Evolutionary conservation across 495 filamentous ascomycete species (phyloP), one percentile per base, ranked within the genome.

Genomic region (Penicillium atrosanguineum): DNA sequence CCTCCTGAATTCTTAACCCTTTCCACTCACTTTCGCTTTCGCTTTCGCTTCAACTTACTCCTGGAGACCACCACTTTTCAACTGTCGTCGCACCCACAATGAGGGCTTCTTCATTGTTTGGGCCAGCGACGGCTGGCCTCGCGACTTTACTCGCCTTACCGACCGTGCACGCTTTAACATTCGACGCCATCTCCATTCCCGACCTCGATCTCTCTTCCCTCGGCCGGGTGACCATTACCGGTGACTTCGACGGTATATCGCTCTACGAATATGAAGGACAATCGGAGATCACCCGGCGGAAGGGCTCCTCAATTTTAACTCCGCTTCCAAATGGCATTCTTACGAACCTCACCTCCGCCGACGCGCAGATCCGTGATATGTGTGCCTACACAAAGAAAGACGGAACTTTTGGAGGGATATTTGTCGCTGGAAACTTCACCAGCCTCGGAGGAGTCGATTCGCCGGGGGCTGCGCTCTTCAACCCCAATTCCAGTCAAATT

Each of bases 381-480:
- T 97, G 95, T 72, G 73, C 87, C 18, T 92, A 93, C 64, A 76
- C 83, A 16, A 71, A 81, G 67, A 78, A 79, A 38, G 77, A 89
- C 68, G 89, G 88, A 44, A 81, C 72, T 5, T 73, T 86, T 34
- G 77, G 81, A 16, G 90, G 89, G 12, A 82, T 96, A 25, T 83
- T 97, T 20, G 80, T 97, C 5, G 94, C 87, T 21, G 94, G 94
- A 14, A 97, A 96, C 73, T 99, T 99, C 68, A 97, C 93, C n/a
- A 95, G 88, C 62, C 69, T 98, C 36, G 88, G 85, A 31, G 84
- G 83, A 43, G 75, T 85, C 40, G 74, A 90, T 67, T 86, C 91
- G 12, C 81, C 83, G 43, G 91, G 89, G 26, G 83, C 92, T 31
- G 94, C 94, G 18, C 63, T 93, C 49, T 91, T 90, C 65, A 79